Evolutionary conservation across 352 stramenopile genomes (phyloP).

Genomic region (Achlya hypogyna): DNA sequence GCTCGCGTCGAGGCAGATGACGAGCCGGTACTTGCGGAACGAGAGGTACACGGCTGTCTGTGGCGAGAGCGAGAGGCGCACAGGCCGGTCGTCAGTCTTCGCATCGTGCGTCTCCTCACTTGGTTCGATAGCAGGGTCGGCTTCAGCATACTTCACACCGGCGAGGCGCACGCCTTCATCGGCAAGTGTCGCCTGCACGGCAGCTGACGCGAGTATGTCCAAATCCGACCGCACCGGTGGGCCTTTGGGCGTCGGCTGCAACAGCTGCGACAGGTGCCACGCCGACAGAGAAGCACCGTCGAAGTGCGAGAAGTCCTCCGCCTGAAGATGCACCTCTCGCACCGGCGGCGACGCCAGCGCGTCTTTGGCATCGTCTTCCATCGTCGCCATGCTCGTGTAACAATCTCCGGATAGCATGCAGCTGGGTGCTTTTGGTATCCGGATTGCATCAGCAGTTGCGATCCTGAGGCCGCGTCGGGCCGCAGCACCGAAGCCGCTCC

Average conservation of each 20-base stretch:
- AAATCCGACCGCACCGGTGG: background rate
- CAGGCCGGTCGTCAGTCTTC: background rate
- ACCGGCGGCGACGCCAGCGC: constrained; percentile 6
- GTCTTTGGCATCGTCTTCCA: constrained; percentile 5
- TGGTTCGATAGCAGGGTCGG: background rate
- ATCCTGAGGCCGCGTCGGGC: too few species aligned
- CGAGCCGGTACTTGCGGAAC: constrained; percentile 71
- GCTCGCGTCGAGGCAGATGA: constrained; percentile 76
- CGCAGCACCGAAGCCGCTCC: too few species aligned
- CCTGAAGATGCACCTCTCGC: constrained; percentile 1
- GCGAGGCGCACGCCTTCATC: constrained; percentile 12
- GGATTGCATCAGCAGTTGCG: background rate
- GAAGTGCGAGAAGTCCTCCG: constrained; percentile 16
- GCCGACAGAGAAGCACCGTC: constrained; percentile 3
- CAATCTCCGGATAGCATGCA: background rate
- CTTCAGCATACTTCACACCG: background rate
- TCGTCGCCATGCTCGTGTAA: too few species aligned
- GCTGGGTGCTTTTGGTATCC: background rate
- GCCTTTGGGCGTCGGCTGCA: background rate
- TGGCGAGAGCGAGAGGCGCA: constrained; percentile 4
- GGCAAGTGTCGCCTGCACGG: background rate
- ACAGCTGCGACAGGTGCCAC: constrained; percentile 12
- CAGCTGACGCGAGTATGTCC: background rate
- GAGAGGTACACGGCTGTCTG: constrained; percentile 14
- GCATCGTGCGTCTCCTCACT: background rate